phyloP scores from a whole-genome alignment of 345 rosid genomes.

The Crucihimalaya himalaica region DNA sequence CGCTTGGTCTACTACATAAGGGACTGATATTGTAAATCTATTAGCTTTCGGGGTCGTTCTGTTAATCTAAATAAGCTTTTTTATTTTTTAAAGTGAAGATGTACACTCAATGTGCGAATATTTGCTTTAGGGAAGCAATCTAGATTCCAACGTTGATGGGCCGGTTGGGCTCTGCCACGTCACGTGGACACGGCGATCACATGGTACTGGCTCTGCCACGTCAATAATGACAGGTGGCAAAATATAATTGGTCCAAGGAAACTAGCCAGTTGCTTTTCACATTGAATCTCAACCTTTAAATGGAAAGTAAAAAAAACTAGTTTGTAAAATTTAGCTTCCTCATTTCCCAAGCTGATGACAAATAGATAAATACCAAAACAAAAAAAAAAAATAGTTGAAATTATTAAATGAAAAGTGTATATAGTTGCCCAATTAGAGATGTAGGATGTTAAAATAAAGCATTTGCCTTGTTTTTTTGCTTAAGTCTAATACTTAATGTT shows the following conservation, averaged over 20 bases:
- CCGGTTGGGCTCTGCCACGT: constrained; percentile 34
- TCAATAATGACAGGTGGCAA: constrained; percentile 13
- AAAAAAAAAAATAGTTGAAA: neutral
- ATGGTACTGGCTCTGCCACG: constrained; percentile 35
- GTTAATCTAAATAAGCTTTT: neutral
- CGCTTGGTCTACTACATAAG: neutral
- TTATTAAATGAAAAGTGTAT: neutral
- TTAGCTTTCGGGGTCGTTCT: neutral
- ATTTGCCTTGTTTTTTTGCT: neutral
- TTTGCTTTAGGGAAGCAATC: constrained; percentile 26
- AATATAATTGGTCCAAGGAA: neutral
- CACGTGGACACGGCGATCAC: constrained; percentile 30
- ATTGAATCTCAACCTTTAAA: constrained; percentile 8
- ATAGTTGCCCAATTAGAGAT: neutral
- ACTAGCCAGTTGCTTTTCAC: neutral
- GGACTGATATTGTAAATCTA: neutral
- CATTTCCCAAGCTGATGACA: constrained; percentile 14
- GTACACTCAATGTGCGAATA: constrained; percentile 34
- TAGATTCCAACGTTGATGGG: constrained; percentile 28
- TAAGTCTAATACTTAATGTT: neutral
- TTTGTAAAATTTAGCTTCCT: neutral
- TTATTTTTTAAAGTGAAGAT: neutral
- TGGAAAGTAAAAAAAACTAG: neutral
- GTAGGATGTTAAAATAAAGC: neutral
- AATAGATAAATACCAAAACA: neutral